Evolutionary conservation across 164 flowering plant genomes (phyloP).

Genomic region (Vitis labrusca): DNA sequence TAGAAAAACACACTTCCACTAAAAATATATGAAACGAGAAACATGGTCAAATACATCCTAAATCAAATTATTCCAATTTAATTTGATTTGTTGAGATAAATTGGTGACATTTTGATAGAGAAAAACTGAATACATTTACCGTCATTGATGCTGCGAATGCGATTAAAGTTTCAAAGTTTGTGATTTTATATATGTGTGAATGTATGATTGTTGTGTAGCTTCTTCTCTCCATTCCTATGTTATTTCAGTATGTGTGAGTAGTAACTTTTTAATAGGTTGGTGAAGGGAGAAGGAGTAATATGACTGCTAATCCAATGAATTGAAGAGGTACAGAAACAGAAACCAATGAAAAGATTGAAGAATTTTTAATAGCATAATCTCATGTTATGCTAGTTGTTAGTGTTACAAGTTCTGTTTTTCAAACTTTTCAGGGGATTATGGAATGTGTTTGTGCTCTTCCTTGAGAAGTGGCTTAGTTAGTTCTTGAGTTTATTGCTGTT

Average conservation of each 20-base stretch:
- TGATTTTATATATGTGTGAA: background rate
- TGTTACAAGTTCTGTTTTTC: background rate
- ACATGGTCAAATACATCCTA: no score
- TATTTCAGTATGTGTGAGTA: background rate
- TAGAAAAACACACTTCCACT: no score
- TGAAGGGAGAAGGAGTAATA: constrained; percentile 44
- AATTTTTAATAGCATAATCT: constrained; percentile 40
- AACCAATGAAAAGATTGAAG: constrained; percentile 61
- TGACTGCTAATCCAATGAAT: constrained; percentile 29
- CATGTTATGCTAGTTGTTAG: background rate
- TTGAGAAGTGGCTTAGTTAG: constrained; percentile 80
- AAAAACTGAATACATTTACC: no score
- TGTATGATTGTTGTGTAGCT: background rate
- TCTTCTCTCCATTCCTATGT: background rate
- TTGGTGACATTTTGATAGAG: no score
- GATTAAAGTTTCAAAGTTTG: constrained; percentile 34
- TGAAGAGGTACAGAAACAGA: constrained; percentile 38
- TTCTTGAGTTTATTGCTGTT: constrained; percentile 82
- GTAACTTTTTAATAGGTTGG: constrained; percentile 8
- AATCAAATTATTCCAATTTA: no score
- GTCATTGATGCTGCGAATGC: no score
- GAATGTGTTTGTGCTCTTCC: constrained; percentile 97
- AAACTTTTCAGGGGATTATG: constrained; percentile 76
- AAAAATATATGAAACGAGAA: no score
- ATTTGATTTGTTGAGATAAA: no score